A percentile compares a stretch with the other conserved stretches of the same genome.
Conservation (phyloP, 306 rosid species). For the Benincasa hispida region DNA sequence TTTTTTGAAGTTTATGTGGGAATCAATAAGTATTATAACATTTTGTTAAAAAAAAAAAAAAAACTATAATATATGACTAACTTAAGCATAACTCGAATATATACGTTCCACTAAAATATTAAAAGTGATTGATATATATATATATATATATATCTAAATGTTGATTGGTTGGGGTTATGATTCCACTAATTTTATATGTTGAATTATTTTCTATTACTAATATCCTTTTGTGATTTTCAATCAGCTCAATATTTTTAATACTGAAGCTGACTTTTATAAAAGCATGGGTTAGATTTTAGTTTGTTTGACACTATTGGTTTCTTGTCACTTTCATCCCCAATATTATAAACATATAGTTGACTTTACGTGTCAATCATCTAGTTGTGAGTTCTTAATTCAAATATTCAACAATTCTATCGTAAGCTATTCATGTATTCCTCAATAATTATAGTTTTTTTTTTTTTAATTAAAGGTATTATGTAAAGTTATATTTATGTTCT, state of each 20-base stretch:
- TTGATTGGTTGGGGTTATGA: too few relatives aligned
- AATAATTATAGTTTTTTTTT: background rate
- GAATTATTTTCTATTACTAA: background rate
- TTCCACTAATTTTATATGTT: background rate
- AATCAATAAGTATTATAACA: too few relatives aligned
- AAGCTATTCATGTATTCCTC: background rate
- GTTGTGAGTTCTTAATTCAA: background rate
- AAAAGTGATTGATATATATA: too few relatives aligned
- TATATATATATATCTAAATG: too few relatives aligned
- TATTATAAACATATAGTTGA: slow-evolving; percentile 8
- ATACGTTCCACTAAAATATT: too few relatives aligned
- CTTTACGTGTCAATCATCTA: background rate
- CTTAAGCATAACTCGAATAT: too few relatives aligned
- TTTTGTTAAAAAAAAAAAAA: too few relatives aligned
- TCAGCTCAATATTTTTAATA: background rate
- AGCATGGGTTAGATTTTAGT: background rate
- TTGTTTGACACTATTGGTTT: slow-evolving; percentile 6
- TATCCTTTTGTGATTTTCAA: background rate
- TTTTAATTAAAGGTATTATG: background rate
- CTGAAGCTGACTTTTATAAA: background rate
- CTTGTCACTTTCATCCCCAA: background rate
- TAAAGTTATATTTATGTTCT: background rate
- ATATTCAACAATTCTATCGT: background rate
- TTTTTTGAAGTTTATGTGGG: too few relatives aligned
- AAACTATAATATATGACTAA: too few relatives aligned